A percentile compares a stretch with the other conserved stretches of the same genome.
Evolutionary conservation across 305 asterid genomes (phyloP).

Genomic region (Rubia balearica): DNA sequence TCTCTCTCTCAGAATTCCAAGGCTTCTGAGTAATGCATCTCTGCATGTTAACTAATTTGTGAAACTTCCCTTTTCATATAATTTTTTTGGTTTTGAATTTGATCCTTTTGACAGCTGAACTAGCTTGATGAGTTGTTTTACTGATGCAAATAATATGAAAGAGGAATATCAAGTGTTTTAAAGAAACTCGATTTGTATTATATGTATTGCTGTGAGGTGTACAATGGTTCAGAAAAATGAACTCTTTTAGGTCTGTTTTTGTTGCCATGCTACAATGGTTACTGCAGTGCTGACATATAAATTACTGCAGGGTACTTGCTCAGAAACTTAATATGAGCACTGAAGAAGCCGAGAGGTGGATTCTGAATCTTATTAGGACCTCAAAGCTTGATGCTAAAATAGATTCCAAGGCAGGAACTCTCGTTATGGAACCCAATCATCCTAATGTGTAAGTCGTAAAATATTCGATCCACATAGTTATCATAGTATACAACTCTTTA

Average conservation of each 20-base stretch:
- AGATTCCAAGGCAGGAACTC: conserved; percentile 56
- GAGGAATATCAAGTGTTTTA: too few species aligned
- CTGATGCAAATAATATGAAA: not conserved
- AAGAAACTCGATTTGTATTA: not conserved
- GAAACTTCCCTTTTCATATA: not conserved
- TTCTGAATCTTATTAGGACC: conserved; percentile 79
- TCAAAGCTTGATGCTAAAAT: conserved; percentile 96
- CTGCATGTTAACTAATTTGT: not conserved
- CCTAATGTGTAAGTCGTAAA: conserved; percentile 71
- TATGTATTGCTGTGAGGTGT: not conserved
- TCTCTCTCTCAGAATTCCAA: not conserved
- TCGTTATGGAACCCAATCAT: conserved; percentile 79
- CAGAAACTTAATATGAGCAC: conserved; percentile 80
- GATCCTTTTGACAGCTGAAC: not conserved
- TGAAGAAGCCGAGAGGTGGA: conserved; percentile 97
- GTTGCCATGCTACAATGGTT: not conserved
- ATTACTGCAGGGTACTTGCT: conserved; percentile 62
- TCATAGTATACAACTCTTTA: not conserved
- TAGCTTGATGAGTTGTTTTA: not conserved
- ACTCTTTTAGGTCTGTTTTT: not conserved
- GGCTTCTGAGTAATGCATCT: not conserved
- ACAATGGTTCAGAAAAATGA: too few species aligned
- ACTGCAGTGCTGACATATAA: not conserved
- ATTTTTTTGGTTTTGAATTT: too few species aligned
- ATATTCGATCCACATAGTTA: not conserved